Evolutionary conservation across 2,329 filamentous ascomycete species (phyloP), one percentile per base, ranked within the genome.

Genomic region (Penicillium sp.): DNA sequence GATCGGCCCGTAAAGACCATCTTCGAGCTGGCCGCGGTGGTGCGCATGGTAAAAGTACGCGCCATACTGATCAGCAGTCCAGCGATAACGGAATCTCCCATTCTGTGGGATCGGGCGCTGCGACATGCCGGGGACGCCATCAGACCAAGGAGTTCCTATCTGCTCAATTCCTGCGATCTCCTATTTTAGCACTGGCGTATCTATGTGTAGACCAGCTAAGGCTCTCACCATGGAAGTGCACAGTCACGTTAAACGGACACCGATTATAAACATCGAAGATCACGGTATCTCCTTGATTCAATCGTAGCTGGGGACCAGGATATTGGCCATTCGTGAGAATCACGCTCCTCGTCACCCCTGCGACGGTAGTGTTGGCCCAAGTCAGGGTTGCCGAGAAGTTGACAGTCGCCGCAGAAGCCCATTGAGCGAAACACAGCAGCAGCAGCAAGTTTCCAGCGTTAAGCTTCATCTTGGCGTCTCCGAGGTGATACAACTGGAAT

Each of bases 11-110:
- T 74, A 78, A 8, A 80, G 61, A 0, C 81, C 81, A 49, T 84
- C 80, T 41, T 79, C 74, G 10, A 83, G 68, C 45, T 81, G 78
- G 2, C 71, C 71, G 1, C 66, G 62, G 16, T 69, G 68, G 51
- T 83, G 80, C 0, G 77, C 72, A 59, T 83, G 80, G 48, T 83
- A 83, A 68, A 76, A 81, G 59, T 78, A 80, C 28, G 72, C 74
- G 3, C 80, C 80, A 49, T 77, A 74, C 39, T 79, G 72, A 0
- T 67, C 69, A 0, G 79, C 78, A n/a, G 63, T 70, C 66, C 76
- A 83, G 20, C 63, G 65, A 53, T 83, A 79, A 0, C 67, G 64
- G 50, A 76, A 83, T 18, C 58, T 67, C 3, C 57, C 51, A 2
- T 72, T 72, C 1, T 77, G 70, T 9, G 61, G 51, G 39, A 83